phyloP scores from a whole-genome alignment of 345 rosid species.

The Luvunga scandens region DNA sequence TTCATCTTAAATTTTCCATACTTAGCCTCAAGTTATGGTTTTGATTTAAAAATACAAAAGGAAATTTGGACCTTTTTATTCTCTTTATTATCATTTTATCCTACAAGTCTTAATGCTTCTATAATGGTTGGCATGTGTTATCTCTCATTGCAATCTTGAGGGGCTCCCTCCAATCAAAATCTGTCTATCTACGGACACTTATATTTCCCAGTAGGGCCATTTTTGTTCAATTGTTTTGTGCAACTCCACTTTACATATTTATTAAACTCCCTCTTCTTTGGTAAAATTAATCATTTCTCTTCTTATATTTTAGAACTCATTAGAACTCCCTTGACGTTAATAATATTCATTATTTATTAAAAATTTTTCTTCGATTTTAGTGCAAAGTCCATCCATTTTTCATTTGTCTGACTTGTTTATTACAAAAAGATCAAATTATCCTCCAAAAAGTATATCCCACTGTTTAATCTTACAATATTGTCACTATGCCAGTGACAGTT shows the following conservation, averaged over 20 bases:
- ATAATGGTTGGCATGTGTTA: slow-evolving; percentile 36
- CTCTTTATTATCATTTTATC: slow-evolving; percentile 27
- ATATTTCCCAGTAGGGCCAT: slow-evolving; percentile 24
- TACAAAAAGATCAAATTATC: too few species aligned
- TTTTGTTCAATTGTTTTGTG: neutral
- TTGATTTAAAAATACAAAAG: slow-evolving; percentile 47
- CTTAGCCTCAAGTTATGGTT: slow-evolving; percentile 53
- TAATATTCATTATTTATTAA: too few species aligned
- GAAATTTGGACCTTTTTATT: slow-evolving; percentile 32
- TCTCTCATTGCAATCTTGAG: slow-evolving; percentile 14
- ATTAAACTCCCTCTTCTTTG: neutral
- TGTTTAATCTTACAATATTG: too few species aligned
- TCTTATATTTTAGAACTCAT: too few species aligned
- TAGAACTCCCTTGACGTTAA: neutral
- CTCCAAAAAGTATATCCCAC: too few species aligned
- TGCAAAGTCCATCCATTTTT: too few species aligned
- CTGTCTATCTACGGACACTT: slow-evolving; percentile 18
- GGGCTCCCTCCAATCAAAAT: slow-evolving; percentile 20
- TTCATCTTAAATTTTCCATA: slow-evolving; percentile 4
- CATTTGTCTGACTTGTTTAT: too few species aligned
- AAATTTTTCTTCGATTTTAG: too few species aligned
- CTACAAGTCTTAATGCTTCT: slow-evolving; percentile 23
- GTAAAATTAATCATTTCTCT: neutral
- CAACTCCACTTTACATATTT: slow-evolving; percentile 13
- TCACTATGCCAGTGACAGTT: neutral